Evolutionary conservation across 2,329 filamentous ascomycete genomes (phyloP), one percentile per base, ranked within the genome.

Genomic region (Fusarium annulatum): DNA sequence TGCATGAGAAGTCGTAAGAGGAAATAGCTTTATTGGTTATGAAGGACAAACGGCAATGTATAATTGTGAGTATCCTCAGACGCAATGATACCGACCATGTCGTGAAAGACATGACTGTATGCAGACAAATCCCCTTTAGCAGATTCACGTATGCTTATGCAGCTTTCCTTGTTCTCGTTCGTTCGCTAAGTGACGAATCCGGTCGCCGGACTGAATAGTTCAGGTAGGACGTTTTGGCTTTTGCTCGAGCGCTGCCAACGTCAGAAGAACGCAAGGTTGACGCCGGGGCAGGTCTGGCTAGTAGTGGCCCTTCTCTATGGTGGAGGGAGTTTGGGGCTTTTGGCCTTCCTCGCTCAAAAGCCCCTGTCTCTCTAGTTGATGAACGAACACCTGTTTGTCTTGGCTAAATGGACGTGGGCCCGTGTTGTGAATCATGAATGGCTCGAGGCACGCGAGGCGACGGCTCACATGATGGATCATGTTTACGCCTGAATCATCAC

Each of bases 401-500:
- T 39, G 30, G 26, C 26, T 38, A n/a, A 28, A 42, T 43, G 55
- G 36, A 26, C 65, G 52, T 49, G 61, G 59, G 33, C 67, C 55
- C 36, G 23, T 53, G 46, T 55, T 55, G 61, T 60, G 56, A 52
- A 59, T 72, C 38, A 52, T 56, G 51, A 45, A 65, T 76, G 68
- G 68, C 65, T 75, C 48, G 46, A 72, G 66, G 62, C 45, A 65
- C 67, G 65, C 55, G 58, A 75, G 66, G 60, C 48, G 64, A 64
- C 60, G 36, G 53, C 71, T 71, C 75, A 77, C 75, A 77, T 77
- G 75, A 77, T 75, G 65, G 65, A 30, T 61, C 64, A 73, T 76
- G 67, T 61, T 70, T 69, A 48, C 42, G 69, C 42, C 73, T 56
- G 67, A 45, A 55, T 69, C 57, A 72, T 72, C 64, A 74, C 72